Evolutionary conservation across 441 rosid genomes (phyloP).

Genomic region (Gossypium gossypioides): DNA sequence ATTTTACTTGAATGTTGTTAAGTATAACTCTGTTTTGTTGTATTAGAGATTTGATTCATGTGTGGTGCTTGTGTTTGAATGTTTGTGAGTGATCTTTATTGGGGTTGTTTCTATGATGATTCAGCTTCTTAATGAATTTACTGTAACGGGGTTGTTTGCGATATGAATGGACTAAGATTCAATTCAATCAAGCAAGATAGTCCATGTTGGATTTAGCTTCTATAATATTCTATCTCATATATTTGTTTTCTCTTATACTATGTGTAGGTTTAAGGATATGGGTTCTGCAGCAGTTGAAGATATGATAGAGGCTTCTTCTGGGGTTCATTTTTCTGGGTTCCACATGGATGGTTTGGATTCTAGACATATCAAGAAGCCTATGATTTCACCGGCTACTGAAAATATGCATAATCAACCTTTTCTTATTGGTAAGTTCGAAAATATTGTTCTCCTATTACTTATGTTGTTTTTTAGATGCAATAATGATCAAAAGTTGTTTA

Average conservation of each 20-base stretch:
- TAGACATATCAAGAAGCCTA: constrained; percentile 26
- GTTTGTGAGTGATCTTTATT: neutral
- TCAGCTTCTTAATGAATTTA: neutral
- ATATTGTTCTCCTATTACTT: neutral
- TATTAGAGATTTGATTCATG: neutral
- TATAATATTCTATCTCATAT: neutral
- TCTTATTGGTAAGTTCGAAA: constrained; percentile 57
- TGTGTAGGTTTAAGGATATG: constrained; percentile 30
- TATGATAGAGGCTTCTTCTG: constrained; percentile 72
- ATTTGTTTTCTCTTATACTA: neutral
- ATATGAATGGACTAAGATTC: neutral
- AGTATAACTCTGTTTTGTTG: neutral
- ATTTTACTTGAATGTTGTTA: neutral
- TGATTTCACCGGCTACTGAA: constrained; percentile 41
- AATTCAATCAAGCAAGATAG: neutral
- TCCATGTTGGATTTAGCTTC: neutral
- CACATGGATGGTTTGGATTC: constrained; percentile 59
- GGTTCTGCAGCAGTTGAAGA: constrained; percentile 56
- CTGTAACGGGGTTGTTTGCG: neutral
- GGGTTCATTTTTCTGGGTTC: constrained; percentile 84
- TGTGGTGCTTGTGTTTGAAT: neutral
- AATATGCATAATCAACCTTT: constrained; percentile 70
- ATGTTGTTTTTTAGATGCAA: neutral
- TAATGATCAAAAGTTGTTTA: neutral
- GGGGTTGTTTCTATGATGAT: neutral